phyloP scores from a whole-genome alignment of 805 yeast species.

The Myxozyma vanderwaltii region DNA sequence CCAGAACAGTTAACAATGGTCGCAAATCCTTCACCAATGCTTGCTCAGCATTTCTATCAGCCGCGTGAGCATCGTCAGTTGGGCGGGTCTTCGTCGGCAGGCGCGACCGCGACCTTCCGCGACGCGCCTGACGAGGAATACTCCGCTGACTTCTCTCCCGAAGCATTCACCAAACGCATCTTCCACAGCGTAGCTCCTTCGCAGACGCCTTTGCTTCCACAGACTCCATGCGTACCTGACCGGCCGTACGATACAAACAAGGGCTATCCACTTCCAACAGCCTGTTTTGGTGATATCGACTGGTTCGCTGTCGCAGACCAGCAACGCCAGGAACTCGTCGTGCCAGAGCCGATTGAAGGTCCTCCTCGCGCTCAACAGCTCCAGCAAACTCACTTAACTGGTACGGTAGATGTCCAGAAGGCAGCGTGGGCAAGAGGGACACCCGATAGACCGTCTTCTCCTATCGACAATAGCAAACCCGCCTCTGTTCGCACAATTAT shows the following conservation, averaged over 20 bases:
- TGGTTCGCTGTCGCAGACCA: slow-evolving; percentile 22
- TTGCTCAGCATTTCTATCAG: slow-evolving; percentile 6
- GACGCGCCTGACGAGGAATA: slow-evolving; percentile 15
- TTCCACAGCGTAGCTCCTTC: not conserved
- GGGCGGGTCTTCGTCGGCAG: not conserved
- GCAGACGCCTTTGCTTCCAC: slow-evolving; percentile 21
- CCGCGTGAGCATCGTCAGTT: slow-evolving; percentile 7
- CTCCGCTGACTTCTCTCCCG: slow-evolving; percentile 33
- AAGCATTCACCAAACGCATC: slow-evolving; percentile 22
- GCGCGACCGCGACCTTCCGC: not conserved
- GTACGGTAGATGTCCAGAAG: not conserved
- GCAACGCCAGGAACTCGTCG: slow-evolving; percentile 5
- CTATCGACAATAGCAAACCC: not conserved
- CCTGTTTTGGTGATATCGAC: slow-evolving; percentile 26
- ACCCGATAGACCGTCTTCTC: not conserved
- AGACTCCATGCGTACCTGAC: slow-evolving; percentile 29
- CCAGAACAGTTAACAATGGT: not conserved
- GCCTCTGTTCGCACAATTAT: slow-evolving; percentile 8
- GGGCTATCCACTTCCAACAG: slow-evolving; percentile 28
- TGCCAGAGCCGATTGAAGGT: not conserved
- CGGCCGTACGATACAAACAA: slow-evolving; percentile 29
- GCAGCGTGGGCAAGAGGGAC: not conserved
- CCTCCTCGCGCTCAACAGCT: slow-evolving; percentile 3
- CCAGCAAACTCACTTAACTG: not conserved
- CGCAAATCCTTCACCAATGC: not conserved